A percentile compares a stretch with the other conserved stretches of the same genome.
Conservation (phyloP, 1,284 basidiomycete genomes). For the Singerocomus rubriflavus region DNA sequence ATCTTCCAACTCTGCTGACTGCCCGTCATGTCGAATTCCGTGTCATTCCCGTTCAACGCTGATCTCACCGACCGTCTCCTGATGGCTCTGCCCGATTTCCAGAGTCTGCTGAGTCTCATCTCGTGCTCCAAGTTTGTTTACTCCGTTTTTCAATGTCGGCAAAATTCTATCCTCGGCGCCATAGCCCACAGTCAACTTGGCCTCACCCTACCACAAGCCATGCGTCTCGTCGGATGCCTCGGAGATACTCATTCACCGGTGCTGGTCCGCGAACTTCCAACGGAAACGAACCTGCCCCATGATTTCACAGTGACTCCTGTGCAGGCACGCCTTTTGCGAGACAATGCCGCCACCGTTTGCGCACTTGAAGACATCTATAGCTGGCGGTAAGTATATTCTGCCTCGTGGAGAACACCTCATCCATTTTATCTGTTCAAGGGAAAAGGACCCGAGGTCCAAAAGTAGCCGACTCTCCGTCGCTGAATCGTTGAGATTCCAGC, state of each 20-base stretch:
- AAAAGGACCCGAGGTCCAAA: slow-evolving; percentile 33
- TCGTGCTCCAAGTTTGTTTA: slow-evolving; percentile 33
- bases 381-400: slow-evolving; percentile 27
- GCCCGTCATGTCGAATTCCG: slow-evolving; percentile 2
- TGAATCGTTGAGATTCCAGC: slow-evolving; percentile 33
- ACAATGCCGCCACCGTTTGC: slow-evolving; percentile 20
- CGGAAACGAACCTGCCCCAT: background rate
- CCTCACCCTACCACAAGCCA: slow-evolving; percentile 33
- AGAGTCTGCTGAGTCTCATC: slow-evolving; percentile 27
- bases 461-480: slow-evolving; percentile 24
- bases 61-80: slow-evolving; percentile 36
- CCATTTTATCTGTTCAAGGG: slow-evolving; percentile 10
- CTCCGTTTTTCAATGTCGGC: slow-evolving; percentile 31
- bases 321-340: slow-evolving; percentile 16
- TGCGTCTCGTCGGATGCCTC: slow-evolving; percentile 22
- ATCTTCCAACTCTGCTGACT: background rate
- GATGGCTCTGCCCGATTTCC: slow-evolving; percentile 29
- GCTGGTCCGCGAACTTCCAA: background rate
- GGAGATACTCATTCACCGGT: background rate
- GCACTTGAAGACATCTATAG: slow-evolving; percentile 38
- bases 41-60: slow-evolving; percentile 7
- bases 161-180: slow-evolving; percentile 32
- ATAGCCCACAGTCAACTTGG: slow-evolving; percentile 35
- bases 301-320: slow-evolving; percentile 11
- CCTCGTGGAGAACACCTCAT: background rate